Base-by-base conservation (phyloP, 2,329 filamentous ascomycete species). In the Phaeosphaeriaceae sp. region DNA sequence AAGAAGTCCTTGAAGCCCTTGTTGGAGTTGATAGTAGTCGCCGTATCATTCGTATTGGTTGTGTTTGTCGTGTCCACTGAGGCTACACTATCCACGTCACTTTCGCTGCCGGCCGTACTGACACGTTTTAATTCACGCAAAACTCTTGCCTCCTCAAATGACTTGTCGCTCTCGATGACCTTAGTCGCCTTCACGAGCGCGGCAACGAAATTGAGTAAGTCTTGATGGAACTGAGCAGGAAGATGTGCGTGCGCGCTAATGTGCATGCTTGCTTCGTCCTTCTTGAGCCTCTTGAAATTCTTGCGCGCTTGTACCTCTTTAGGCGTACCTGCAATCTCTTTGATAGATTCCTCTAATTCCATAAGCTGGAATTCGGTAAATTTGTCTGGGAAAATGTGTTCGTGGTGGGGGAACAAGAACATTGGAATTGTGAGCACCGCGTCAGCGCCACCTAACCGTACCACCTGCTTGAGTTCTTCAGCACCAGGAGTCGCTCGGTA, bases 101-200 rank as follows among this genome's bases (percentile, higher is more conserved):
- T 63, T 29, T 61, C 58, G 26, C 64, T 58, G 28, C 50, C 52
- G 16, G 55, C 48, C 12, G 58, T 52, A 42, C 61, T 49, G 62
- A 69, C 35, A 54, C 68, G 48, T 52, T 67, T 57, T 61, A 68
- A 26, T 50, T 67, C 59, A 6, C 61, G 64, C 40, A 55, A 46
- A 15, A 68, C 54, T 15, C 62, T 62, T n/a, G 63, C 62, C 26
- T 74, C 73, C 42, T 76, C 74, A 20, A 72, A 67, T 16, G 75
- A 75, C 49, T 77, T 80, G 56, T 82, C 79, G 20, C 78, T 67
- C 56, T 83, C 81, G 37, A 82, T 79, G 30, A 83, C 74, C 53
- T 83, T 83, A n/a, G 77, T 82, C 0, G 81, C 80, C 58, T 83
- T 83, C n/a, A 82, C 76, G 1, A 82, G 68, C 1, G 80, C 79